Base-by-base conservation (phyloP, 1,284 basidiomycete species). In the Kalmanozyma brasiliensis region DNA sequence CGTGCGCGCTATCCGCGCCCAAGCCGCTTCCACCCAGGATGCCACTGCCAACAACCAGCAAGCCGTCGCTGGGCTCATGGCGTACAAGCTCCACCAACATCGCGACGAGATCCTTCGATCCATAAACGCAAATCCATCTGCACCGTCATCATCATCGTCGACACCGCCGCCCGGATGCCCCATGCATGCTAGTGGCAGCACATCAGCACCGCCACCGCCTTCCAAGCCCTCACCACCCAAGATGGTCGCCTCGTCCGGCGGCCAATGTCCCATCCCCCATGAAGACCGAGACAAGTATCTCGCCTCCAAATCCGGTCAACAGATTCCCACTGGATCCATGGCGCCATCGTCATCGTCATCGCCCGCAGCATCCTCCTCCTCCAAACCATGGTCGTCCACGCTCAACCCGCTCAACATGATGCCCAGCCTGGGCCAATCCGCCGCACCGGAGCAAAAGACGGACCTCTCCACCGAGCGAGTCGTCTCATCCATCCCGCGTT, bases 401-500 rank as follows among this genome's bases (percentile, higher is more conserved):
- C 59, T 81, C 40, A 91, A 93, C 81, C 91, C 93, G 0, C 86
- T 89, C 49, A 98, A 97, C 84, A 89, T 94, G 77, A 96, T 98
- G 87, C 95, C 95, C 1, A 79, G 82, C 8, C 88, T 95, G 29
- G 85, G 90, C 0, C 92, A 94, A 81, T 82, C 85, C 0, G 89
- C 88, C 2, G 85, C 86, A 49, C 83, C 88, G 0, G 84, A 87
- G 13, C 89, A 92, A 77, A 81, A 83, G 3, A 68, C 85, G 4
- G 84, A 85, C 22, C 87, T 98, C 19, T 90, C 93, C 4, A 91
- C 88, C 0, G 86, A 89, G 33, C 88, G 94, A 58, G 88, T 87
- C 9, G 85, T 87, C 37, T 95, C 93, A 0, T 89, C 91, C 8
- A 98, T 98, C 77, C 93, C 93, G 2, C 88, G 94, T 34, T 87